Conservation (phyloP, 306 rosid species). For the Citrullus amarus region DNA sequence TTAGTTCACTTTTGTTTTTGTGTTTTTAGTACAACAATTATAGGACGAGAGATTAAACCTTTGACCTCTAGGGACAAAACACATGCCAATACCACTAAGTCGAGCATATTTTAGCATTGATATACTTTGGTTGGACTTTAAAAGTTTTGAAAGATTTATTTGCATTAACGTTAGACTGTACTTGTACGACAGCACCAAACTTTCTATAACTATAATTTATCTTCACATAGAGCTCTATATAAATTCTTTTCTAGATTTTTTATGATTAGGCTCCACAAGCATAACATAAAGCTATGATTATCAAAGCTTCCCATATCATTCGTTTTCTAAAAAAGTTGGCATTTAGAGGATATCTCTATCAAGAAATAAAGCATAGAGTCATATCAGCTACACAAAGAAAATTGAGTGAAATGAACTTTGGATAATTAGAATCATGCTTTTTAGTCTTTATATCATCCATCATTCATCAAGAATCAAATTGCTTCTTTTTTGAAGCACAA, state of each 20-base stretch:
- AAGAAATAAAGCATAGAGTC: neutral
- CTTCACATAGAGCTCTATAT: neutral
- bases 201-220: neutral
- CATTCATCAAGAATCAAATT: neutral
- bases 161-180: too few relatives aligned
- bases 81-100: too few relatives aligned
- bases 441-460: neutral
- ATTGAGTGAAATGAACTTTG: neutral
- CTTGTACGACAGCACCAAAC: neutral
- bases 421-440: neutral
- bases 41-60: too few relatives aligned
- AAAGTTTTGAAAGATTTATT: neutral
- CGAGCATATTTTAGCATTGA: too few relatives aligned
- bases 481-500: neutral
- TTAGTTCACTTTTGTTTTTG: too few relatives aligned
- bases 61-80: too few relatives aligned
- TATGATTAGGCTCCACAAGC: neutral
- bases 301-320: neutral
- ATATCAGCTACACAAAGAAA: neutral
- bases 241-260: neutral
- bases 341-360: neutral
- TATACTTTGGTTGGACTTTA: neutral
- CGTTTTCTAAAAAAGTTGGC: neutral
- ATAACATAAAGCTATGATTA: neutral
- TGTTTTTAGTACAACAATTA: too few relatives aligned